Conservation (phyloP, 352 stramenopile genomes). For the Globisporangium ultimum region DNA sequence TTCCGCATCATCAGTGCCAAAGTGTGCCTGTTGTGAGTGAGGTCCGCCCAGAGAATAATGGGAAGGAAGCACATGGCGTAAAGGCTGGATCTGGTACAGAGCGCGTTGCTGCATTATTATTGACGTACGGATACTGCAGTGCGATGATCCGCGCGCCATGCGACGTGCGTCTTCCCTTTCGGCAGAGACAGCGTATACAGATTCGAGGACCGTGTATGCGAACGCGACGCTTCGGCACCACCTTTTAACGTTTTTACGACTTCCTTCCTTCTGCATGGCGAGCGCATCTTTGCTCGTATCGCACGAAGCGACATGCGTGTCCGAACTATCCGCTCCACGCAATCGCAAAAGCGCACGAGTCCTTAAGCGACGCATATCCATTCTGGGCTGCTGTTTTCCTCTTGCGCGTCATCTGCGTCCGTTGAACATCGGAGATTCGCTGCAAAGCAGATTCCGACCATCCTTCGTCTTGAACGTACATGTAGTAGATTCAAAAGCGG, state of each 20-base stretch:
- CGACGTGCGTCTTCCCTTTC: neutral
- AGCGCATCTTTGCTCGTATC: neutral
- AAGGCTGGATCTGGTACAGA: neutral
- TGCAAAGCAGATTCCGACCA: neutral
- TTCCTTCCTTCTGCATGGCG: neutral
- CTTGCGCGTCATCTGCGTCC: neutral
- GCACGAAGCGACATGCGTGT: neutral
- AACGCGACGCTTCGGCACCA: constrained; percentile 2
- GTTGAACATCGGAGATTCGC: neutral
- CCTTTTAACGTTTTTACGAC: neutral
- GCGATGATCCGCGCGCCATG: neutral
- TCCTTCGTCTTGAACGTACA: neutral
- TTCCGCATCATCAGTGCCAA: neutral
- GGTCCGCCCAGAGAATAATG: neutral
- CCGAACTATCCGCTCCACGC: no score
- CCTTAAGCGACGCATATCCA: neutral
- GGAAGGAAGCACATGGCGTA: neutral
- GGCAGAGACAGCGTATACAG: neutral
- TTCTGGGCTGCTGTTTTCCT: neutral
- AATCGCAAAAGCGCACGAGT: neutral
- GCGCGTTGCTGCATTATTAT: neutral
- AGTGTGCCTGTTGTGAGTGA: neutral
- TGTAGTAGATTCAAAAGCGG: constrained; percentile 4
- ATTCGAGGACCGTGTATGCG: neutral
- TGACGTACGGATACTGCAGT: neutral